A percentile compares a stretch with the other conserved stretches of the same genome.
Conservation (phyloP, 768 basidiomycete species). For the Udeniomyces megalosporus region DNA sequence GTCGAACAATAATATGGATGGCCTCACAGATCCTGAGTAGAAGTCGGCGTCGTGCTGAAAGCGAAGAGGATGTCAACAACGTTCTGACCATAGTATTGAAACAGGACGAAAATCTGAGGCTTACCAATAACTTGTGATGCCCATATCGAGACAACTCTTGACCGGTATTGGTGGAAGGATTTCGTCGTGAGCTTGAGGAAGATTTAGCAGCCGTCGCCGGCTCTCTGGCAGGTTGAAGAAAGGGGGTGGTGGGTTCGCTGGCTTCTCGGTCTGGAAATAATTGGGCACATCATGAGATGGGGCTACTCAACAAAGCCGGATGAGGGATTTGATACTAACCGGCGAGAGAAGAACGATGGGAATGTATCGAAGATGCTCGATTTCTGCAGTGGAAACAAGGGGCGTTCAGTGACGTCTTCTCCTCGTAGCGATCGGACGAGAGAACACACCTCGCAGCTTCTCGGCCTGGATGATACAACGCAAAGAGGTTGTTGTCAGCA, state of each 20-base stretch:
- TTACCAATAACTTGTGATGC: constrained; percentile 42
- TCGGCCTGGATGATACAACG: constrained; percentile 48
- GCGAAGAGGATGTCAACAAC: no score
- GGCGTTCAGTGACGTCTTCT: no score
- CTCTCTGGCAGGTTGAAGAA: constrained; percentile 27
- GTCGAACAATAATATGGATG: background rate
- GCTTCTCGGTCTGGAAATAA: constrained; percentile 4
- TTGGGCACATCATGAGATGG: no score
- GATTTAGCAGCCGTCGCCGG: constrained; percentile 23
- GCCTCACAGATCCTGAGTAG: constrained; percentile 56
- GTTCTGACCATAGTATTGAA: no score
- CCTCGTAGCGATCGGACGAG: no score
- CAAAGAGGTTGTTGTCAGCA: no score
- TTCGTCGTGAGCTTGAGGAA: constrained; percentile 25
- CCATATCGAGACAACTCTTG: constrained; percentile 93
- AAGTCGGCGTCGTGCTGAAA: constrained; percentile 80
- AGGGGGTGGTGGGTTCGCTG: constrained; percentile 22
- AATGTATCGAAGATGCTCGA: constrained; percentile 89
- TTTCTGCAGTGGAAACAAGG: constrained; percentile 35
- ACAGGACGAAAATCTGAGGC: no score
- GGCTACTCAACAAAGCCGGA: background rate
- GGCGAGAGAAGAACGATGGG: constrained; percentile 83
- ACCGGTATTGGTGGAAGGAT: constrained; percentile 38
- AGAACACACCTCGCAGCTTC: constrained; percentile 39
- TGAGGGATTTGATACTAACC: constrained; percentile 25